Conservation (phyloP, 352 stramenopile species). For the Pythium aristosporum region DNA sequence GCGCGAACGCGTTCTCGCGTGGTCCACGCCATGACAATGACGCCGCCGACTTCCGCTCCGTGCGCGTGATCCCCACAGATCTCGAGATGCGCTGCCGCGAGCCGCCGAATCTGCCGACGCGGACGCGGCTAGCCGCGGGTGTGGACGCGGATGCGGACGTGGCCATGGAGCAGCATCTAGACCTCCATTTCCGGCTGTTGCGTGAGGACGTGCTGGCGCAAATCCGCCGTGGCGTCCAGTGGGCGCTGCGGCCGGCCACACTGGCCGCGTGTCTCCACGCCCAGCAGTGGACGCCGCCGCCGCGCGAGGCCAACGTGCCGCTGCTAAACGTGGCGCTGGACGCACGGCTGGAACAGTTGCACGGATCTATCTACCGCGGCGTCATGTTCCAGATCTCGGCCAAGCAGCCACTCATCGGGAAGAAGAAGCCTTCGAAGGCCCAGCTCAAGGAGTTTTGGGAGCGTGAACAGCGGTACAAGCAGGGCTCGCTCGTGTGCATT, state of each 20-base stretch:
- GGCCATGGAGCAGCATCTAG: constrained; percentile 17
- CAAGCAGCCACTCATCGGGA: constrained; percentile 6
- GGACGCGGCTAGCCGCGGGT: neutral
- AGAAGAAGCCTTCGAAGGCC: constrained; percentile 4
- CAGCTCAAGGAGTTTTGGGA: constrained; percentile 24
- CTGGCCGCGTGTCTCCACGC: constrained; percentile 1
- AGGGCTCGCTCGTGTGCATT: constrained; percentile 29
- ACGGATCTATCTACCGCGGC: constrained; percentile 27
- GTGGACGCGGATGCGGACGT: neutral
- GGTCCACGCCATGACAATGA: constrained; percentile 33
- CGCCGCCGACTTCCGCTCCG: constrained; percentile 9
- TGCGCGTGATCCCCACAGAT: constrained; percentile 29
- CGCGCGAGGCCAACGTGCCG: constrained; percentile 24
- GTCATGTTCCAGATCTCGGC: constrained; percentile 26
- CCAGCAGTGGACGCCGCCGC: constrained; percentile 15
- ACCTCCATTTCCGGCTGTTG: constrained; percentile 30
- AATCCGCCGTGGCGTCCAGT: constrained; percentile 29
- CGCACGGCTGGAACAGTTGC: constrained; percentile 15
- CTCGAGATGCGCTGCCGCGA: constrained; percentile 30
- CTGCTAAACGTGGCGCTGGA: constrained; percentile 19
- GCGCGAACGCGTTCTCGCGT: constrained; percentile 1
- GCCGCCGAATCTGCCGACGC: constrained; percentile 15
- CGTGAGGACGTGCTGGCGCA: constrained; percentile 31
- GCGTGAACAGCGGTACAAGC: constrained; percentile 20
- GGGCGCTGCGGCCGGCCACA: constrained; percentile 15